phyloP scores from a whole-genome alignment of 2,329 filamentous ascomycete species.

The Penicillium digitatum region DNA sequence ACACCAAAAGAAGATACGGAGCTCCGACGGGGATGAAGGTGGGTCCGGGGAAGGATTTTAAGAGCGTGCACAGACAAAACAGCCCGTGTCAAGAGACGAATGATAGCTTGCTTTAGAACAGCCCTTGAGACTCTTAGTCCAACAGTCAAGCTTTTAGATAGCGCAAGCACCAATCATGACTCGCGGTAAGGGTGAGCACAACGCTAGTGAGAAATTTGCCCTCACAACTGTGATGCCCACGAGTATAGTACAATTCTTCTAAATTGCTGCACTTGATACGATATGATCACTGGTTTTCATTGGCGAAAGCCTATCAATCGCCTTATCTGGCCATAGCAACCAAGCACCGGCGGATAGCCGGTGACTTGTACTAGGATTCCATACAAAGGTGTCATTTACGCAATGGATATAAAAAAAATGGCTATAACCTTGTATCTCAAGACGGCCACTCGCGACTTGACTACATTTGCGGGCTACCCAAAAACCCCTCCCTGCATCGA shows the following conservation, averaged over 20 bases:
- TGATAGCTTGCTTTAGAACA: neutral
- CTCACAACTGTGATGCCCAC: neutral
- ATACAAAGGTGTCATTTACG: neutral
- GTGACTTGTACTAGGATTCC: neutral
- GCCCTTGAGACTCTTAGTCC: neutral
- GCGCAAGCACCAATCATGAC: neutral
- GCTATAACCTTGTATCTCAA: neutral
- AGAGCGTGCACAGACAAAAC: neutral
- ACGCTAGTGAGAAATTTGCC: neutral
- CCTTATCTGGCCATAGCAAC: neutral
- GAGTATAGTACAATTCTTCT: neutral
- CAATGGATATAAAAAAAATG: neutral
- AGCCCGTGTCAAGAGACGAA: too few relatives aligned
- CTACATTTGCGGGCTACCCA: neutral
- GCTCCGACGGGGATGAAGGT: neutral
- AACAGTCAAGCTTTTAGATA: neutral
- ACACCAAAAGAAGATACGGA: neutral
- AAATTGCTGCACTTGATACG: neutral
- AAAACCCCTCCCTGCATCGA: neutral
- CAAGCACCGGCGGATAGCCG: neutral
- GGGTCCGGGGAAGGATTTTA: neutral
- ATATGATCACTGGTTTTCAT: neutral
- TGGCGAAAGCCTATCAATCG: neutral
- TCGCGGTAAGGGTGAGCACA: too few relatives aligned
- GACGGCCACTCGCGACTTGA: neutral